Evolutionary conservation across 2,329 filamentous ascomycete genomes (phyloP), one percentile per base, ranked within the genome.

Genomic region (Cordyceps cateniannulata): DNA sequence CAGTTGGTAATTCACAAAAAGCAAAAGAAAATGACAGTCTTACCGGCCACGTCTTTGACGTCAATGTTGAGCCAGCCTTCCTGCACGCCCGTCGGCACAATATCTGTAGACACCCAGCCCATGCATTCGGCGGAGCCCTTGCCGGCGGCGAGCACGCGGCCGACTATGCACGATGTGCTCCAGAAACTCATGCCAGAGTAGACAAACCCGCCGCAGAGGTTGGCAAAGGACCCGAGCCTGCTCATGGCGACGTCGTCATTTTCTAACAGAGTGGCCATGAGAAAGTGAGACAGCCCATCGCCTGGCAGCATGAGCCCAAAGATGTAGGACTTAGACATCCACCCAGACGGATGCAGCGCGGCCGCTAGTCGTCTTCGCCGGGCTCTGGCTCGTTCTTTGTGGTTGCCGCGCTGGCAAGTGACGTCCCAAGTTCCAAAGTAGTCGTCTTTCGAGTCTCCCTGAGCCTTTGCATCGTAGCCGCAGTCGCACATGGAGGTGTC

Each of bases 271-370:
- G 85, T 84, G 1, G 85, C 82, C 78, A 89, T 89, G 50, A 89
- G 75, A 62, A 87, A 81, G 67, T 88, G 85, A 55, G 81, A 79
- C 29, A 88, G 67, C 1, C 79, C 78, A 64, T 89, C 86, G 3
- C 86, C 86, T 0, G 86, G 86, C 9, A 89, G 74, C 67, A 88
- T 79, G 49, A 89, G 70, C 0, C 86, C 85, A 38, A 85, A 88
- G 8, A 88, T 75, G 65, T 87, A 89, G 25, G 84, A 87, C 69
- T 85, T 85, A 5, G 85, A 87, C 20, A 89, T 76, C 86, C 86
- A 89, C 1, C 86, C 86, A 0, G 81, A 79, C 2, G 80, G 74
- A 63, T 85, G 81, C 24, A 87, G 73, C 1, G 81, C 81, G 2
- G 84, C 82, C 18, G 83, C 80, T 54, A 86, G 75, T 64, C 79